Evolutionary conservation across 495 filamentous ascomycete genomes (phyloP), one percentile per base, ranked within the genome.

Genomic region (Tuber microsphaerosporum): DNA sequence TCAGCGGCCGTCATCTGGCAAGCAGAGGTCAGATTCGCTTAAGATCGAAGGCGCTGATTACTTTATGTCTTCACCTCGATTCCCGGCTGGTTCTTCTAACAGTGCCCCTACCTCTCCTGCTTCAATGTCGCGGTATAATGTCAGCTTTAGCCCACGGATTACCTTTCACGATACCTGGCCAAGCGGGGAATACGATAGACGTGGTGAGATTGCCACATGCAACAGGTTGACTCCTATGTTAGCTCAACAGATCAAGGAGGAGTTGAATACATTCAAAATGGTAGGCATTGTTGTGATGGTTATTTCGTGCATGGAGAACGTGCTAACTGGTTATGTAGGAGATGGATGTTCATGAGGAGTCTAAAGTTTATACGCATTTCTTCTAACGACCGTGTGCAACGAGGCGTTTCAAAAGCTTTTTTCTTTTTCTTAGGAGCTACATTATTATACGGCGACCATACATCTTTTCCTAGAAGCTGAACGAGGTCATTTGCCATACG

Each of bases 181-280:
- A 9, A 92, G 90, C 80, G 90, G 90, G 75, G 95, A 99, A 85
- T 99, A 99, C 82, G 95, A 99, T 82, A 91, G 95, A 70, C 90
- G 96, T 51, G 96, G 95, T 70, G 95, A 99, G 19, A 92, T 97
- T 84, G 94, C 95, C 41, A 99, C 95, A 12, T 99, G 95, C 88
- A 99, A 99, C 83, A 92, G 94, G 75, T 85, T 99, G 76, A 99
- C 95, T 65, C 95, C 95, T 26, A 92, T 98, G 88, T 89, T 99
- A 77, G 95, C 95, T 46, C 95, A 99, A 83, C 95, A 99, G 83
- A 99, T 99, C 85, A 98, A 98, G 86, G 95, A 99, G 85, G 95
- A 99, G 85, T 87, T 99, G 80, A 99, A 99, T 85, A 94, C 90
- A 78, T 99, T 98, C 87, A 99, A 99, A 83, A 98, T 99, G 95